These are phyloP conservation scores for Talaromyces amestolkiae DNA, from an alignment of 2,329 filamentous ascomycete genomes.

Conservation along the genomic window DNA sequence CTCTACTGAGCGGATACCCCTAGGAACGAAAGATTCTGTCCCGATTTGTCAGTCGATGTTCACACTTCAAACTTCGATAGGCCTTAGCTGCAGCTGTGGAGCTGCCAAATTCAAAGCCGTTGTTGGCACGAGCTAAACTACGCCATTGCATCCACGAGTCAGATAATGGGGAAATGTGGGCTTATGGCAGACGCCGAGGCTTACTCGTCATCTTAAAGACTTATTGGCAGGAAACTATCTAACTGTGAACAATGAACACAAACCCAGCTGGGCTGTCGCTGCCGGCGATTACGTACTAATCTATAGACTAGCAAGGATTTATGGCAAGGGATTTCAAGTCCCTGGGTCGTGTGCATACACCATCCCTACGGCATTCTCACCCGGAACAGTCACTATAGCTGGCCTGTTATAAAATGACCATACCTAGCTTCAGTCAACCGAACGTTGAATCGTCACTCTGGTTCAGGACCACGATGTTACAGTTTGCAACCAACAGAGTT, in stretches of 20 bases:
- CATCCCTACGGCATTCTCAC: neutral
- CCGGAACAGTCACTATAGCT: neutral
- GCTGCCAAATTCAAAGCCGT: neutral
- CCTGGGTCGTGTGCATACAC: neutral
- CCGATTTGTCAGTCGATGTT: neutral
- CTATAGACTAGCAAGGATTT: neutral
- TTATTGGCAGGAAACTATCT: too few species aligned
- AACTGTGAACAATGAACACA: neutral
- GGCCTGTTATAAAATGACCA: neutral
- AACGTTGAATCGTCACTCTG: neutral
- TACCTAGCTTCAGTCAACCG: neutral
- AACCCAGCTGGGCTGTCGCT: neutral
- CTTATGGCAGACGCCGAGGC: neutral
- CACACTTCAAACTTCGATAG: neutral
- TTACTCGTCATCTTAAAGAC: neutral
- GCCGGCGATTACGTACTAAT: too few species aligned
- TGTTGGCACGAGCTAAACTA: neutral
- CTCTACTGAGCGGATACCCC: neutral
- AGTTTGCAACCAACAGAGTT: neutral
- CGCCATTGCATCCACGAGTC: neutral
- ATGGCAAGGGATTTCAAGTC: neutral
- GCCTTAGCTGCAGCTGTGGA: slow-evolving; percentile 2
- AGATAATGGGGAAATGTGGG: neutral
- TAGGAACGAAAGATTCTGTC: neutral
- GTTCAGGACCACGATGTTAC: neutral